Evolutionary conservation across 768 basidiomycete species (phyloP), one percentile per base, ranked within the genome.

Genomic region (Rhizopogon rudus): DNA sequence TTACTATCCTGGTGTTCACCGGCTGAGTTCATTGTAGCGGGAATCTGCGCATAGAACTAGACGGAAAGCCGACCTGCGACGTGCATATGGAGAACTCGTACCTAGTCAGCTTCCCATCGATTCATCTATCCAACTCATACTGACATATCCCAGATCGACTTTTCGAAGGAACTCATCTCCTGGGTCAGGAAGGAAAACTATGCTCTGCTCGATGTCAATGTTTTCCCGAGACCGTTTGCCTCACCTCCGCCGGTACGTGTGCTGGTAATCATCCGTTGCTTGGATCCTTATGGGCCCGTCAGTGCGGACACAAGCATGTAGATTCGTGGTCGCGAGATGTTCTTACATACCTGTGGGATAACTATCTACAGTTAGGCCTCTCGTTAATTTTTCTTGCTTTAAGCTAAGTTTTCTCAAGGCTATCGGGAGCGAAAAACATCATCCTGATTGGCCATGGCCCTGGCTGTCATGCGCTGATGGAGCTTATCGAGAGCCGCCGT

Each of bases 281-380:
- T 25, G 16, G 35, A 49, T 35, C 17, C 35, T 6, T 37, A 16
- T 25, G 2, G 20, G 13, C 5, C 48, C 37, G 20, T 25, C 14
- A 49, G 48, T 35, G 48, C 48, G 35, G 35, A 14, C 48, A 49
- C 48, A 49, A 49, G 16, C 48, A 37, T 35, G 48, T 49, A 16
- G 48, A 49, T 5, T 49, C 48, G 9, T 49, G 48, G 48, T 25
- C 76, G 7, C 77, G 69, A 46, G 82, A 88, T 29, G 71, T 95
- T 22, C 67, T 96, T 55, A 77, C 78, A 3, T 96, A 98, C 67
- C 69, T 98, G 10, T 99, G 97, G 97, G 96, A 98, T 69, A 96
- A 98, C 64, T 95, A 94, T 64, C 77, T 98, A 58, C 84, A 89
- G 95, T 97, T 62, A 56, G 89, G 67, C 16, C n/a, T 45, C 44